Percentiles rank a stretch among this genome's conserved stretches.
These are phyloP conservation scores for Oemleria cerasiformis DNA, from an alignment of 306 rosid species.

Conservation along the genomic window DNA sequence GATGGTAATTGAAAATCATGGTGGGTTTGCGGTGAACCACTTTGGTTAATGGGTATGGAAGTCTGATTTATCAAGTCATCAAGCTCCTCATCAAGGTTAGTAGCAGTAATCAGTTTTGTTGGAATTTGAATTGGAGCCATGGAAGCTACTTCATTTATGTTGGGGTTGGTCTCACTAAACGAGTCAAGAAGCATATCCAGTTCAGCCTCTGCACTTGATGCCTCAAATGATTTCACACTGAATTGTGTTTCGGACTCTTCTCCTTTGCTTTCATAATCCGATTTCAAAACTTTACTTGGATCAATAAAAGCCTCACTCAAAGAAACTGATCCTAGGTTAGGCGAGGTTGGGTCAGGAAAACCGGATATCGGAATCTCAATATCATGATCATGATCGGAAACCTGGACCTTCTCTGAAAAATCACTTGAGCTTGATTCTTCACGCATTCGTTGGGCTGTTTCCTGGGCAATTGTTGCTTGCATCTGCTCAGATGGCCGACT, in stretches of 20 bases:
- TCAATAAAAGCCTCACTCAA: conserved; percentile 18
- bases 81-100: conserved; percentile 59
- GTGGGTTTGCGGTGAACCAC: conserved; percentile 21
- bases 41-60: conserved; percentile 35
- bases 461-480: conserved; percentile 24
- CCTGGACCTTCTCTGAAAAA: conserved; percentile 16
- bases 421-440: conserved; percentile 35
- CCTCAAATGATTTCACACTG: conserved; percentile 35
- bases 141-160: conserved; percentile 31
- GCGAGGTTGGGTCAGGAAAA: conserved; percentile 26
- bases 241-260: conserved; percentile 23
- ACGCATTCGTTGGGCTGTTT: conserved; percentile 24
- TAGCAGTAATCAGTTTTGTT: conserved; percentile 30
- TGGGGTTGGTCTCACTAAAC: conserved; percentile 42
- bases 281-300: conserved; percentile 19
- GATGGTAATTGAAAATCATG: conserved; percentile 29
- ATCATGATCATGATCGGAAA: conserved; percentile 27
- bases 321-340: conserved; percentile 19
- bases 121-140: conserved; percentile 25
- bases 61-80: conserved; percentile 71
- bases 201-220: conserved; percentile 57
- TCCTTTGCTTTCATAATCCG: conserved; percentile 26
- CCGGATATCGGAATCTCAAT: conserved; percentile 21
- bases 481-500: conserved; percentile 18
- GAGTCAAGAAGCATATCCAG: conserved; percentile 72